Evolutionary conservation across 108 stramenopile genomes (phyloP), one percentile per base, ranked within the genome.

Genomic region (Epithemia pelagica): DNA sequence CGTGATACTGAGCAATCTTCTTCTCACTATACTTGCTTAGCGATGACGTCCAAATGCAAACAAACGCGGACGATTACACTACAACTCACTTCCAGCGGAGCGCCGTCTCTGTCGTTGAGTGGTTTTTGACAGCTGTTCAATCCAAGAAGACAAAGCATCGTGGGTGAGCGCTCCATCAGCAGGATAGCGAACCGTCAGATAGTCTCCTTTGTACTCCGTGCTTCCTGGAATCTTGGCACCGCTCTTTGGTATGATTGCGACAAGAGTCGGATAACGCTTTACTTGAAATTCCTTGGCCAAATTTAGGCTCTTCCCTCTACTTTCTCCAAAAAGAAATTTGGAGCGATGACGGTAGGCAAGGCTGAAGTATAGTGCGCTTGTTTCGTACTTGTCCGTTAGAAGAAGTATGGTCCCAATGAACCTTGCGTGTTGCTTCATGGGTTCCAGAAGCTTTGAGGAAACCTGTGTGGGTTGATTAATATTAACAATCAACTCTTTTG

Each of bases 301-400:
- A 2, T 73, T 62, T n/a, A 84, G 58, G 61, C 84, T 92, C 52
- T 81, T 87, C n/a, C 77, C 87, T 21, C 87, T 70, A 54, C 76
- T 78, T 68, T 88, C 90, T 22, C 85, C 86, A 77, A 92, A 92
- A 25, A 68, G 58, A 69, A 84, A 78, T 23, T 76, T 64, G 7
- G 66, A 59, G 23, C 90, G 77, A 64, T 82, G 81, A 28, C 81
- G 80, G 69, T 89, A 92, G 1, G 87, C 79, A 54, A 92, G 51
- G n/a, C 74, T 71, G 65, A 67, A 82, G 62, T 84, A 87, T 28
- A 86, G 65, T 33, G 86, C 63, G 10, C 83, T 82, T 8, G 90
- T 92, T 73, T 92, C 86, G 62, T 87, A 92, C 54, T 92, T 92
- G 74, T 89, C 87, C 0, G 86, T 81, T 37, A 92, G 61, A 8